phyloP scores from a whole-genome alignment of 805 yeast genomes.

The Zygoascus biomembranicola region DNA sequence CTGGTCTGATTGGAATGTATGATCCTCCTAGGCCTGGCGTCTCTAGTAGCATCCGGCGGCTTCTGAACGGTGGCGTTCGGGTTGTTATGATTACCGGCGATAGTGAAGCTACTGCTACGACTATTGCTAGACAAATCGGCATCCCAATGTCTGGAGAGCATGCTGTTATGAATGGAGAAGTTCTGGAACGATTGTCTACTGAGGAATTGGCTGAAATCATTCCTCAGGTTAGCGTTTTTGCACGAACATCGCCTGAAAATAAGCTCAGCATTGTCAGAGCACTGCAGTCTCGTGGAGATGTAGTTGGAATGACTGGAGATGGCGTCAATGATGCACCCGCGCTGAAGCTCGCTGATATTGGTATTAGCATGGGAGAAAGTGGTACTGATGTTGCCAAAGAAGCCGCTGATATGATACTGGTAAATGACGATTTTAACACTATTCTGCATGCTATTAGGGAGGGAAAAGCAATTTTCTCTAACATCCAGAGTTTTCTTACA shows the following conservation, averaged over 20 bases:
- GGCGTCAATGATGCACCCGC: conserved; percentile 64
- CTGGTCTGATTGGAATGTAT: conserved; percentile 90
- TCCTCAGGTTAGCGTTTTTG: conserved; percentile 78
- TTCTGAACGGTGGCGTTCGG: conserved; percentile 89
- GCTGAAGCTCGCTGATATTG: conserved; percentile 53
- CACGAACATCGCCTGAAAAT: conserved; percentile 93
- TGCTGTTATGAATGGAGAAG: conserved; percentile 79
- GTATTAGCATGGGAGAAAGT: conserved; percentile 67
- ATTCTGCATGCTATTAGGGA: conserved; percentile 90
- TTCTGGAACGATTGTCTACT: conserved; percentile 64
- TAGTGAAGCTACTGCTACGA: conserved; percentile 74
- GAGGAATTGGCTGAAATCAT: conserved; percentile 68
- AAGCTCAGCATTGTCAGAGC: conserved; percentile 86
- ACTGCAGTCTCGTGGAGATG: conserved; percentile 42
- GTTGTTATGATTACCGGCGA: conserved; percentile 99
- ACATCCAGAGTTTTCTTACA: conserved; percentile 89
- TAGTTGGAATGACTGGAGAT: conserved; percentile 59
- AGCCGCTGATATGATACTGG: conserved; percentile 95
- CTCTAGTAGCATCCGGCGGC: conserved; percentile 57
- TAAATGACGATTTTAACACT: conserved; percentile 94
- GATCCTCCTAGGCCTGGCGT: conserved; percentile 97
- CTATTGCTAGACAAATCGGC: conserved; percentile 85
- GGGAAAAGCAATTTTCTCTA: conserved; percentile 94
- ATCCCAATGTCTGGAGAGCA: conserved; percentile 59
- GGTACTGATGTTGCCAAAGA: conserved; percentile 99